Base-by-base conservation (phyloP, 805 yeast genomes). In the Wickerhamomyces bisporus region DNA sequence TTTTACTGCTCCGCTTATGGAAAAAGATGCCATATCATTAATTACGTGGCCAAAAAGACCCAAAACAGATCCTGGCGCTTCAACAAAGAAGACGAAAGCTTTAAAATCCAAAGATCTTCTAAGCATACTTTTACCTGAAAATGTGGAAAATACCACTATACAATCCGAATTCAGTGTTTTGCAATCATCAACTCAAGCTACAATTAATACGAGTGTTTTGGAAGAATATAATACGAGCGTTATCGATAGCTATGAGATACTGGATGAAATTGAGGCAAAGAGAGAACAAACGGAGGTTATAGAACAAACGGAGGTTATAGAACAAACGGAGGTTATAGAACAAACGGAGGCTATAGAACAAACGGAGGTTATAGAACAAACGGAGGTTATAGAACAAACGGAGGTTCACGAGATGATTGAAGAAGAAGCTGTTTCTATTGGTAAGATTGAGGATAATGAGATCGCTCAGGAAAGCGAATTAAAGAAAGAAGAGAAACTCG, bases 51-150 rank as follows among this genome's bases (percentile, higher is more conserved):
- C 24, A 4, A 36, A 34, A 26, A 44, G 45, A 26, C 15, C 45
- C 2, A 13, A 20, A 2, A 42, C 43, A 2, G 45, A 36, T 3
- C 38, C 40, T 6, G 21, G 35, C n/a, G 8, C n/a, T 4, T 4
- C 13, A 8, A 8, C 13, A 3, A 20, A n/a, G 6, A 32, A 19
- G n/a, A 9, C 25, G 6, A 26, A 21, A 8, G 29, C 20, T 6
- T 19, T 15, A 13, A 23, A 18, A 5, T 6, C 14, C 4, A 29
- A 17, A 14, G 32, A 25, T 25, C 19, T 38, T 25, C 21, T 38
- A 29, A 32, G 21, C 14, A 21, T 37, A n/a, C 31, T 47, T 2
- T 37, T 41, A 4, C 45, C 47, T 3, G 45, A 37, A 5, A 26
- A 39, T 19, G 24, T 19, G 14, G 43, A 44, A 15, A 18, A 21